These are phyloP conservation scores for Starmerella kuoi DNA, from an alignment of 805 yeast genomes.

Conservation along the genomic window DNA sequence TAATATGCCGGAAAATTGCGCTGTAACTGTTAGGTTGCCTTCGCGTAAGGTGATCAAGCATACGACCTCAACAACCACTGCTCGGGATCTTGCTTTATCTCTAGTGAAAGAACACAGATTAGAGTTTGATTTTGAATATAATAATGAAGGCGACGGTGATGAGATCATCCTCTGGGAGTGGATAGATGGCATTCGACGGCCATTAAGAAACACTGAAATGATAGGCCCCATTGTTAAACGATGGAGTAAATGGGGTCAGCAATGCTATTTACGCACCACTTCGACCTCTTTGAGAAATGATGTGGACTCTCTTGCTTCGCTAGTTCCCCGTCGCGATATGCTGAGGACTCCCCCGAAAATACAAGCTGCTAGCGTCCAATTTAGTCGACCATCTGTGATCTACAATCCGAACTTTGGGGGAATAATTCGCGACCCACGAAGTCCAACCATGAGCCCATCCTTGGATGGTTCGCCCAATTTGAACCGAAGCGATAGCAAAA, in stretches of 20 bases:
- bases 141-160: constrained; percentile 18
- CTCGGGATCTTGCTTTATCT: constrained; percentile 15
- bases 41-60: constrained; percentile 21
- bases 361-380: constrained; percentile 16
- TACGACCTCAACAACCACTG: constrained; percentile 11
- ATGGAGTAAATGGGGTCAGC: constrained; percentile 16
- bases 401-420: constrained; percentile 11
- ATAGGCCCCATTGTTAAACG: constrained; percentile 18
- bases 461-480: not conserved
- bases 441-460: not conserved
- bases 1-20: too few relatives aligned
- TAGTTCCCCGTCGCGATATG: constrained; percentile 27
- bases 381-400: constrained; percentile 18
- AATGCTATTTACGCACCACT: constrained; percentile 20
- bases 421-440: not conserved
- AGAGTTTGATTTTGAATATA: constrained; percentile 21
- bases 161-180: constrained; percentile 27
- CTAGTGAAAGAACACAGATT: constrained; percentile 26
- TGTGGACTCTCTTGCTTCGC: constrained; percentile 25
- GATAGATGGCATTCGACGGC: constrained; percentile 22
- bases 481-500: not conserved
- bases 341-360: constrained; percentile 20
- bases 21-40: constrained; percentile 21
- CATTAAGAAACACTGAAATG: constrained; percentile 23
- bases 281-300: constrained; percentile 21